A percentile compares a stretch with the other conserved stretches of the same genome.
Conservation (phyloP, 768 basidiomycete genomes). For the Lactifluus echinatus region DNA sequence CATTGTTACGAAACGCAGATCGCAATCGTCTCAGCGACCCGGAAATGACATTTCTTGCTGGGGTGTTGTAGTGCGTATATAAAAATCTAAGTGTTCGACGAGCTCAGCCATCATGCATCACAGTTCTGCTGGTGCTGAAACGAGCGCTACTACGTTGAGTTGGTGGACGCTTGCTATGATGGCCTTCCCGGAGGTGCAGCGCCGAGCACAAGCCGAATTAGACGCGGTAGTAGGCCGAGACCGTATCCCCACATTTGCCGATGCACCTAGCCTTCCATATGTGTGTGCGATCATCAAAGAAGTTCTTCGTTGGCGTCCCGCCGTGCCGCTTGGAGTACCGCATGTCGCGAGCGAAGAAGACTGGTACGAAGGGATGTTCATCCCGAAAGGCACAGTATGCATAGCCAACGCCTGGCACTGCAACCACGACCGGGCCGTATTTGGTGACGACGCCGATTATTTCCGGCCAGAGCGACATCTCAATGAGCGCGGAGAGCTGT, state of each 20-base stretch:
- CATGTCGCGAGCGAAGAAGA: slow-evolving; percentile 22
- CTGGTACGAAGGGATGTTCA: slow-evolving; percentile 17
- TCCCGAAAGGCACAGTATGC: slow-evolving; percentile 30
- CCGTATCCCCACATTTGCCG: slow-evolving; percentile 16
- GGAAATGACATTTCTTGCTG: slow-evolving; percentile 3
- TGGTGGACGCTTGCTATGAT: slow-evolving; percentile 17
- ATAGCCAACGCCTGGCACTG: slow-evolving; percentile 22
- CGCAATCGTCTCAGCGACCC: background rate
- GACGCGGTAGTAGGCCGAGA: slow-evolving; percentile 18
- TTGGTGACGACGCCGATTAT: slow-evolving; percentile 11
- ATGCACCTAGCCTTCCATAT: slow-evolving; percentile 16
- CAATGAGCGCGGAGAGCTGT: background rate
- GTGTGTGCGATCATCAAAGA: background rate
- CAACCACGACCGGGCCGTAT: slow-evolving; percentile 4
- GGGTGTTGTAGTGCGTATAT: background rate
- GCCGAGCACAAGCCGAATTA: slow-evolving; percentile 18
- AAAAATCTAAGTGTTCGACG: background rate
- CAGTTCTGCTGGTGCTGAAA: slow-evolving; percentile 9
- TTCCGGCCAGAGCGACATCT: slow-evolving; percentile 21
- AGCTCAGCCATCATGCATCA: too few species aligned
- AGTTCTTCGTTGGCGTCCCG: slow-evolving; percentile 5
- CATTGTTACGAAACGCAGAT: background rate
- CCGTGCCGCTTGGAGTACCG: background rate
- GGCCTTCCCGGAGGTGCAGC: slow-evolving; percentile 12
- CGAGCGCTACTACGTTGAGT: background rate